Percentiles rank a stretch among this genome's conserved stretches.
Conservation (phyloP, 139 green algal species). For the Tetratostichococcus sp. region DNA sequence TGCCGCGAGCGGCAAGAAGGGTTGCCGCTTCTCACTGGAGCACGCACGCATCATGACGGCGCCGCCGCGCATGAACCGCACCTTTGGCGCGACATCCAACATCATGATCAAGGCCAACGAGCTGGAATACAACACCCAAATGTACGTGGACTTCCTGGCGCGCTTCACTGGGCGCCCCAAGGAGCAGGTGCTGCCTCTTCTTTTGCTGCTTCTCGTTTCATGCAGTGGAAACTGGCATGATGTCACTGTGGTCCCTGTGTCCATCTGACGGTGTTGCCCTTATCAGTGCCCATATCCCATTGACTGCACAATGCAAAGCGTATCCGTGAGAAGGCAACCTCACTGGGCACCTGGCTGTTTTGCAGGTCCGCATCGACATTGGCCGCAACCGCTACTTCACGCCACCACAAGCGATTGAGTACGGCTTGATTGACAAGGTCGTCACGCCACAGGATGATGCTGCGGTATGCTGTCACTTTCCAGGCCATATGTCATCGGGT, state of each 20-base stretch:
- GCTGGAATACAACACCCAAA: slow-evolving; percentile 67
- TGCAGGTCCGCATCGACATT: slow-evolving; percentile 40
- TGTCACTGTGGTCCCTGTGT: no score
- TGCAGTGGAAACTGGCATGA: no score
- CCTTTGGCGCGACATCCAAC: slow-evolving; percentile 53
- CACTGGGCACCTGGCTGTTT: no score
- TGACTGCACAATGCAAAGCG: no score
- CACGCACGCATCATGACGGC: slow-evolving; percentile 66
- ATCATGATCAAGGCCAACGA: slow-evolving; percentile 88
- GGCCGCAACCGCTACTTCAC: slow-evolving; percentile 63
- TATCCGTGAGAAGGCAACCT: no score
- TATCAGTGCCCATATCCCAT: no score
- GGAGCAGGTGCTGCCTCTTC: slow-evolving; percentile 38
- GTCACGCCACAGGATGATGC: slow-evolving; percentile 49
- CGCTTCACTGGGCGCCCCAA: slow-evolving; percentile 57
- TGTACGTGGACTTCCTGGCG: slow-evolving; percentile 53
- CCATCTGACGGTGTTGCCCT: no score
- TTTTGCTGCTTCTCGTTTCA: no score
- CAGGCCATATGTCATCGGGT: not conserved
- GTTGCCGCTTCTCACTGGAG: slow-evolving; percentile 81
- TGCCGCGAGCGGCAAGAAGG: slow-evolving; percentile 86
- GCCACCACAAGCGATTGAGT: slow-evolving; percentile 80
- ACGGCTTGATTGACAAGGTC: slow-evolving; percentile 85
- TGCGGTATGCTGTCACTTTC: no score
- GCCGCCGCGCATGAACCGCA: slow-evolving; percentile 46